Percentiles rank a stretch among this genome's conserved stretches.
phyloP scores from a whole-genome alignment of 2,329 filamentous ascomycete genomes.

The Stemphylium vesicarium region DNA sequence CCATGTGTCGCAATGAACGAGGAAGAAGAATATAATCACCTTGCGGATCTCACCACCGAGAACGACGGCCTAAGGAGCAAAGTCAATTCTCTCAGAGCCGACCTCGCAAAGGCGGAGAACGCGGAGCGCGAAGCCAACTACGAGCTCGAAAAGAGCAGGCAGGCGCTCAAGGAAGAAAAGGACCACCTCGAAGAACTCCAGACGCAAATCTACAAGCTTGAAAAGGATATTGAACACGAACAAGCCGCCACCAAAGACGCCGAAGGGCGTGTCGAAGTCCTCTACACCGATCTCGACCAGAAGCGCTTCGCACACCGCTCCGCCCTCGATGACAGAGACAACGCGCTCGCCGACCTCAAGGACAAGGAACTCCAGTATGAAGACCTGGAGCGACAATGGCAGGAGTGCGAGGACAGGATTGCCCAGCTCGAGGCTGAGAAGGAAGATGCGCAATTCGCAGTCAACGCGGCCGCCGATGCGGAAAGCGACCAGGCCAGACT shows the following conservation, averaged over 20 bases:
- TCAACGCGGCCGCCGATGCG: slow-evolving; percentile 10
- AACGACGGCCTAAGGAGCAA: not conserved
- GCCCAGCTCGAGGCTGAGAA: slow-evolving; percentile 21
- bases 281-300: slow-evolving; percentile 2
- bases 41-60: slow-evolving; percentile 1
- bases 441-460: slow-evolving; percentile 8
- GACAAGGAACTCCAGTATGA: slow-evolving; percentile 16
- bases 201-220: slow-evolving; percentile 1
- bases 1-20: not conserved
- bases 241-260: slow-evolving; percentile 1
- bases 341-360: not conserved
- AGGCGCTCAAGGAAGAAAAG: not conserved
- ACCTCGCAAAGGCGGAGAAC: not conserved
- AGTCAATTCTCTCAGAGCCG: not conserved
- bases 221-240: not conserved
- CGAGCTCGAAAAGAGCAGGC: not conserved
- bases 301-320: slow-evolving; percentile 1
- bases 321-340: not conserved
- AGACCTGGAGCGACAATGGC: slow-evolving; percentile 19
- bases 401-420: slow-evolving; percentile 8
- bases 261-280: not conserved
- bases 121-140: not conserved
- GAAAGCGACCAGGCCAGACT: slow-evolving; percentile 21
- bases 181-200: slow-evolving; percentile 1
- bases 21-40: slow-evolving; percentile 2